A percentile compares a stretch with the other conserved stretches of the same genome.
Conservation (phyloP, 1,284 basidiomycete genomes). For the Dichomitus squalens region DNA sequence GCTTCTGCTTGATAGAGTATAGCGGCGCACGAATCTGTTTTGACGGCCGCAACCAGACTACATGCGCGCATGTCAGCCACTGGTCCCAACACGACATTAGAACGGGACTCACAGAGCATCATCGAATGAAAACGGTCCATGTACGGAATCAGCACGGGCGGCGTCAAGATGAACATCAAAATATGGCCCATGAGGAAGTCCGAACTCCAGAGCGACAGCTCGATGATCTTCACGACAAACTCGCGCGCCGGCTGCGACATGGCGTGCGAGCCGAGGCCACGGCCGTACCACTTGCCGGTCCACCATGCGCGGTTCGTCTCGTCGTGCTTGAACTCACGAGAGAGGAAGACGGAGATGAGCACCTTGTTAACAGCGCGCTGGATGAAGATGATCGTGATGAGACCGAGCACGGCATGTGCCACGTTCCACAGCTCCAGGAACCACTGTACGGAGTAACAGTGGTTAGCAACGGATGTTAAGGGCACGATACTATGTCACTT, state of each 20-base stretch:
- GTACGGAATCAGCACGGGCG: conserved; percentile 74
- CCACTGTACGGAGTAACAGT: conserved; percentile 58
- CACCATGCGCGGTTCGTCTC: conserved; percentile 98
- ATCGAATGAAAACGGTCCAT: conserved; percentile 77
- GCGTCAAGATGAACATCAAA: conserved; percentile 75
- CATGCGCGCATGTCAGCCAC: conserved; percentile 19
- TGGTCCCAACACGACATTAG: conserved; percentile 18
- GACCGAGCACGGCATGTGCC: conserved; percentile 87
- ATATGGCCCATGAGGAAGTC: conserved; percentile 72
- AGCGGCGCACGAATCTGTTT: conserved; percentile 94
- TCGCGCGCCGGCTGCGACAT: conserved; percentile 91
- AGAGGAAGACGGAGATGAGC: conserved; percentile 88
- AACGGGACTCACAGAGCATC: conserved; percentile 61
- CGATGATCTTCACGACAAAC: conserved; percentile 86
- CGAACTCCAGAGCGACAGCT: conserved; percentile 79
- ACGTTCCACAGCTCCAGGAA: conserved; percentile 93
- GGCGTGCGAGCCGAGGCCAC: conserved; percentile 84
- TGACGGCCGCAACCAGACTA: conserved; percentile 84
- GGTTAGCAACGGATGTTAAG: conserved; percentile 14
- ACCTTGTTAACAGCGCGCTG: conserved; percentile 93
- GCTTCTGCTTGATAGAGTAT: conserved; percentile 87
- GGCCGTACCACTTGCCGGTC: conserved; percentile 96
- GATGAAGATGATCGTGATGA: conserved; percentile 85
- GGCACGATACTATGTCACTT: conserved; percentile 31
- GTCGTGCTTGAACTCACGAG: conserved; percentile 96